phyloP scores from a whole-genome alignment of 257 asterid species.

The Gynochthodes officinalis region DNA sequence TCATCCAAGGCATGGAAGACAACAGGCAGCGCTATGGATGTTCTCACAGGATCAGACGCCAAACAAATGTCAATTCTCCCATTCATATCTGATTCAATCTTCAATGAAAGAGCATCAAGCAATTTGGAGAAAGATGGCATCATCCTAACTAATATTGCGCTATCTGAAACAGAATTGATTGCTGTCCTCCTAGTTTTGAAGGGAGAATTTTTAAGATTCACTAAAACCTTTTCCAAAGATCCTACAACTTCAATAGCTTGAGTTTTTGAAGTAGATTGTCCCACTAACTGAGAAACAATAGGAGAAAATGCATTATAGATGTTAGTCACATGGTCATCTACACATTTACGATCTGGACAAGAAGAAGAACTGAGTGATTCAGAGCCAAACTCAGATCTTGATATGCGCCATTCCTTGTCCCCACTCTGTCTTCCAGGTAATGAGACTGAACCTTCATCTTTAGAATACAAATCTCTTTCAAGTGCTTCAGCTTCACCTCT shows the following conservation, averaged over 20 bases:
- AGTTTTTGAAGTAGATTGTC: constrained; percentile 42
- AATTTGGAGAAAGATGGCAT: constrained; percentile 35
- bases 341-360: constrained; percentile 77
- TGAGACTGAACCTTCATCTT: constrained; percentile 57
- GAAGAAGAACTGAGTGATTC: constrained; percentile 71
- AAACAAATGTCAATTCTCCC: constrained; percentile 48
- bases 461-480: constrained; percentile 52
- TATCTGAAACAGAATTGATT: constrained; percentile 38
- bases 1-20: constrained; percentile 86
- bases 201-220: constrained; percentile 64
- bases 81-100: constrained; percentile 39
- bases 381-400: constrained; percentile 81
- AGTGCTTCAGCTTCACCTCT: constrained; percentile 65
- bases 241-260: constrained; percentile 49
- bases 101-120: constrained; percentile 78
- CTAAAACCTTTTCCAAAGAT: constrained; percentile 46
- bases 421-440: constrained; percentile 97
- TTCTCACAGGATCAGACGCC: constrained; percentile 77
- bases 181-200: constrained; percentile 70
- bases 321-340: constrained; percentile 80
- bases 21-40: constrained; percentile 82
- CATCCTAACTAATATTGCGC: constrained; percentile 30
- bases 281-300: constrained; percentile 47
- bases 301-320: constrained; percentile 67
- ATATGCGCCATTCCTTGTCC: constrained; percentile 72